Evolutionary conservation across 1,284 basidiomycete species (phyloP).

Genomic region (Austroboletus niveus): DNA sequence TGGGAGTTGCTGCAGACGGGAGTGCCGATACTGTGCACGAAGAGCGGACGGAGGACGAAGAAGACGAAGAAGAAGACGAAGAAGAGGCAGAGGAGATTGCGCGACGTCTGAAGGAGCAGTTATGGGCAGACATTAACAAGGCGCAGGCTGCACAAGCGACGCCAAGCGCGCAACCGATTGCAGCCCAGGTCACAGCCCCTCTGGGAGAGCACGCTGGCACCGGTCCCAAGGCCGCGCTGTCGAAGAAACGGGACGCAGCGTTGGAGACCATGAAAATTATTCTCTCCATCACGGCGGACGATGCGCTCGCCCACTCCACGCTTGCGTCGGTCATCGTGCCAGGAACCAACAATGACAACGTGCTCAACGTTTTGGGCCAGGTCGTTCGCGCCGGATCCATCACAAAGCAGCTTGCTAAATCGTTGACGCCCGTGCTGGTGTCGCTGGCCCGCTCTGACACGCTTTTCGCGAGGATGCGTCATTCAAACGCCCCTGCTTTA

Average conservation of each 20-base stretch:
- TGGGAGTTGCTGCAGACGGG: slow-evolving; percentile 5
- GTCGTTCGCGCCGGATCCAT: slow-evolving; percentile 49
- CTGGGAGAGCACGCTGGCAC: slow-evolving; percentile 2
- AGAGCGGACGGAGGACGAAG: slow-evolving; percentile 38
- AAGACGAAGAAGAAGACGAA: slow-evolving; percentile 62
- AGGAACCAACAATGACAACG: slow-evolving; percentile 42
- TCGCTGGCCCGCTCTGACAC: slow-evolving; percentile 59
- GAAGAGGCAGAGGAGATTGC: slow-evolving; percentile 72
- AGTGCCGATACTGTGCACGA: slow-evolving; percentile 43
- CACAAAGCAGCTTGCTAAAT: slow-evolving; percentile 48
- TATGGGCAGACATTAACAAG: slow-evolving; percentile 70
- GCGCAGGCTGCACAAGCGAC: slow-evolving; percentile 46
- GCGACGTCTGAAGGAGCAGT: slow-evolving; percentile 61
- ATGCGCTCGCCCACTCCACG: slow-evolving; percentile 51
- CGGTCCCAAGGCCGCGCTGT: slow-evolving; percentile 5
- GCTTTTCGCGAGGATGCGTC: slow-evolving; percentile 61
- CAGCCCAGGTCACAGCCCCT: neutral
- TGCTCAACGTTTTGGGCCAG: slow-evolving; percentile 53
- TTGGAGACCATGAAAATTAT: slow-evolving; percentile 61
- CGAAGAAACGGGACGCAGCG: slow-evolving; percentile 53
- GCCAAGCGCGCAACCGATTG: slow-evolving; percentile 6
- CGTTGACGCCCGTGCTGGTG: slow-evolving; percentile 58
- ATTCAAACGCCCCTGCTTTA: slow-evolving; percentile 56
- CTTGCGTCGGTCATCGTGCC: slow-evolving; percentile 51
- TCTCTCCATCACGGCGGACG: slow-evolving; percentile 53